Evolutionary conservation across 2,329 filamentous ascomycete genomes (phyloP).

Genomic region (Xylariaceae sp.): DNA sequence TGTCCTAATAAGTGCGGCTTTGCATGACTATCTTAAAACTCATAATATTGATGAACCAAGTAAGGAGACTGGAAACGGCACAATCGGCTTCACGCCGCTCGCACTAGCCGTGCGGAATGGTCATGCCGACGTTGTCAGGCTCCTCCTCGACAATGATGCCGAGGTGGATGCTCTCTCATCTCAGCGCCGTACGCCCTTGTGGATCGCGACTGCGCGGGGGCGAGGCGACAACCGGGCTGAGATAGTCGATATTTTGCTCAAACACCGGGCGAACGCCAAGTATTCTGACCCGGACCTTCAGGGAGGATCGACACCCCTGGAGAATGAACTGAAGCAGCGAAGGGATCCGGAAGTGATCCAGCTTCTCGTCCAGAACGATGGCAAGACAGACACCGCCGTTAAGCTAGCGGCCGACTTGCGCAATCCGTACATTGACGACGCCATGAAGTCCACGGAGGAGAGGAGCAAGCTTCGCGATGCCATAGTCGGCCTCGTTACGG

Average conservation of each 20-base stretch:
- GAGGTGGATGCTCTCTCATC: constrained; percentile 12
- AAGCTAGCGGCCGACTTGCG: constrained; percentile 1
- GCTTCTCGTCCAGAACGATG: constrained; percentile 13
- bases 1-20: constrained; percentile 1
- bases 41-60: constrained; percentile 13
- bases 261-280: constrained; percentile 6
- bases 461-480: neutral
- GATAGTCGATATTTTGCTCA: constrained; percentile 9
- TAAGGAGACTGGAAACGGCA: constrained; percentile 10
- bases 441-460: constrained; percentile 6
- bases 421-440: constrained; percentile 8
- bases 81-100: constrained; percentile 15
- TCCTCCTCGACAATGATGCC: constrained; percentile 19
- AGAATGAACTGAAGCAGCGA: constrained; percentile 14
- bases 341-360: constrained; percentile 14
- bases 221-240: constrained; percentile 8
- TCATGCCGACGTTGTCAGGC: constrained; percentile 9
- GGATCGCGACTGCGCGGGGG: constrained; percentile 8
- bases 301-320: constrained; percentile 14
- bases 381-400: constrained; percentile 2
- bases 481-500: constrained; percentile 5
- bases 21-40: constrained; percentile 10
- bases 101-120: constrained; percentile 16
- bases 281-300: constrained; percentile 9
- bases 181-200: constrained; percentile 6